Conservation (phyloP, 2,329 filamentous ascomycete species). For the Scolecobasidium constrictum region DNA sequence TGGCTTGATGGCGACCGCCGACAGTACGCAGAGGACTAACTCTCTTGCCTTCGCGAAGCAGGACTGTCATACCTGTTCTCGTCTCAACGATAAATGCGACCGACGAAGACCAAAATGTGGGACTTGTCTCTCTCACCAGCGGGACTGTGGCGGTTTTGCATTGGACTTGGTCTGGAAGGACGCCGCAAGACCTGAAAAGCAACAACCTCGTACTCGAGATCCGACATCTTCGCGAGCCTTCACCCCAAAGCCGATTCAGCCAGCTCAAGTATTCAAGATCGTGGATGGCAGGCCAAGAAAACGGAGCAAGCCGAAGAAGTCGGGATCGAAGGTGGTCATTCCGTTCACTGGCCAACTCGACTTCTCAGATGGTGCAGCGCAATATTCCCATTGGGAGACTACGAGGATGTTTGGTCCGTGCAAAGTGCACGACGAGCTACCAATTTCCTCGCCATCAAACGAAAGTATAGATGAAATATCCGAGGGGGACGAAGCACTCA, state of each 20-base stretch:
- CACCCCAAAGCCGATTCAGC: neutral
- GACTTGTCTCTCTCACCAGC: slow-evolving; percentile 14
- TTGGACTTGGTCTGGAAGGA: slow-evolving; percentile 9
- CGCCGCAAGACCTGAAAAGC: no score
- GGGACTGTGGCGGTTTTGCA: slow-evolving; percentile 14
- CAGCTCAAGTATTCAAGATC: neutral
- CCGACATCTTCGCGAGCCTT: no score
- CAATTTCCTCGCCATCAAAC: no score
- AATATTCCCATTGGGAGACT: no score
- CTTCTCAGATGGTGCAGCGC: no score
- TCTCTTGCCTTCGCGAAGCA: slow-evolving; percentile 16
- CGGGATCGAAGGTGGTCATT: neutral
- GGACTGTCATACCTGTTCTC: slow-evolving; percentile 18
- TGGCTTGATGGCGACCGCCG: neutral
- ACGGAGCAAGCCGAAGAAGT: neutral
- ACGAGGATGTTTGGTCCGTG: no score
- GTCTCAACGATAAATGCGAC: slow-evolving; percentile 14
- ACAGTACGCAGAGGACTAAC: slow-evolving; percentile 9
- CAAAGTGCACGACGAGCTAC: no score
- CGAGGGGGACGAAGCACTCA: no score
- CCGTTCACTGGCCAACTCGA: no score
- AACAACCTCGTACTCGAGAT: no score
- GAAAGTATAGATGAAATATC: no score
- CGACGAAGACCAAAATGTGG: slow-evolving; percentile 15
- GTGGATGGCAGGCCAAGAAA: slow-evolving; percentile 1